Evolutionary conservation across 2,329 filamentous ascomycete species (phyloP), one percentile per base, ranked within the genome.

Genomic region (Xylariales sp.): DNA sequence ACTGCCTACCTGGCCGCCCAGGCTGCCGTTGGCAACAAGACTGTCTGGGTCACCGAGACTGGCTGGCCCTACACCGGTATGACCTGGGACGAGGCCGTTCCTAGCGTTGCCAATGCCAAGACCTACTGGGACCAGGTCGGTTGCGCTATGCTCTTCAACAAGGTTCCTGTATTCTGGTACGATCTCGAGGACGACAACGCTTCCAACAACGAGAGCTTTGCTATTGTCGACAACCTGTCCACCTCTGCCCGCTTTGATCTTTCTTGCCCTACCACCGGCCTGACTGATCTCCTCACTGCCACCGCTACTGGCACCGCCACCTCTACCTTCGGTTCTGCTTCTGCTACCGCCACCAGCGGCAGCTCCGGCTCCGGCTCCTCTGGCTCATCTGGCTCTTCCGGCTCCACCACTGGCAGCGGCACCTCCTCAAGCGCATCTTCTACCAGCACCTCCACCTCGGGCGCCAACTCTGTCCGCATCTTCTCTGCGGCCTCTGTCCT

Each of bases 11-110:
- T 69, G 32, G 62, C 63, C 36, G 64, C 66, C 44, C 32, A 62
- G 35, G 67, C 58, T 25, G 73, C 69, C 32, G 68, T 70, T 48
- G 56, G 57, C 19, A 68, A 65, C 51, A 76, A 76, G 64, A 70
- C 67, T 44, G 68, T 81, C 50, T 78, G 78, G 72, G 65, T 81
- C 32, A 78, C 76, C 15, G 79, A 84, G 69, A 81, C 76, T 11
- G 80, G 81, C 51, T 85, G 79, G 80, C 81, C 81, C 35, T 64
- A 67, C 34, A 61, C 56, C 24, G 81, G 81, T 27, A 54, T 64
- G 10, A 63, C 65, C 35, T 72, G 70, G 60, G 76, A 77, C 37
- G 48, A 70, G 57, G 80, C 74, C 37, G 67, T 72, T 8, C 56
- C 81, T 33, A 74, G 66, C 45, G 59, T 72, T 20, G 57, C 65